phyloP scores from a whole-genome alignment of 805 yeast genomes.

The Osmozyma mogii region DNA sequence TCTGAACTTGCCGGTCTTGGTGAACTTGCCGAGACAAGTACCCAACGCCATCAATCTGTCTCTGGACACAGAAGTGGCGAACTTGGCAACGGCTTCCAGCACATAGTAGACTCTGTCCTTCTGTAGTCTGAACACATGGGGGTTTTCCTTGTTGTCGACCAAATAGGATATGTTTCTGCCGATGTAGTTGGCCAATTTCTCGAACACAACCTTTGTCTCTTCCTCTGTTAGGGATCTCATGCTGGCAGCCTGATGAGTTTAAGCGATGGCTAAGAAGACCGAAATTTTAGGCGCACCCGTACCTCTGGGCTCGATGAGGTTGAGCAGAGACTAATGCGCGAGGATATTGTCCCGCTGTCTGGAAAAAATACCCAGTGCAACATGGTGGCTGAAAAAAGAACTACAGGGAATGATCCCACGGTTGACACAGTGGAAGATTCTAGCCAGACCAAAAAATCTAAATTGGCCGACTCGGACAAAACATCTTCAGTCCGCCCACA shows the following conservation, averaged over 20 bases:
- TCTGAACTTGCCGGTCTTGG: constrained; percentile 95
- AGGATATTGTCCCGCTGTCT: no score
- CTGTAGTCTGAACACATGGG: constrained; percentile 91
- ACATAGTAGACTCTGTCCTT: constrained; percentile 96
- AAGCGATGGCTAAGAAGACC: constrained; percentile 20
- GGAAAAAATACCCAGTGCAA: no score
- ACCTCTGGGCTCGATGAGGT: no score
- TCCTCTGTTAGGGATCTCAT: constrained; percentile 97
- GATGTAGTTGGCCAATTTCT: constrained; percentile 90
- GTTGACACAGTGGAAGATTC: no score
- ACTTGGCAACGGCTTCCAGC: constrained; percentile 68
- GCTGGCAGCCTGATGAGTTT: constrained; percentile 16
- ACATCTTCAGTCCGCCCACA: no score
- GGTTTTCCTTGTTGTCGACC: constrained; percentile 78
- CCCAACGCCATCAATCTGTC: constrained; percentile 89
- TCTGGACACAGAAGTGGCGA: constrained; percentile 88
- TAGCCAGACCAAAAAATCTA: no score
- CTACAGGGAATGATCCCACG: no score
- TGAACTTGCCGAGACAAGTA: constrained; percentile 90
- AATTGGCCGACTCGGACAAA: no score
- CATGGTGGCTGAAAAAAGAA: no score
- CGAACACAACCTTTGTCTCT: constrained; percentile 93
- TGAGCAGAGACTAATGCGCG: no score
- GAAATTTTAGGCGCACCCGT: no score
- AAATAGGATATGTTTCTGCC: constrained; percentile 91